Evolutionary conservation across 1,284 basidiomycete species (phyloP).

Genomic region (Vanrija sp.): DNA sequence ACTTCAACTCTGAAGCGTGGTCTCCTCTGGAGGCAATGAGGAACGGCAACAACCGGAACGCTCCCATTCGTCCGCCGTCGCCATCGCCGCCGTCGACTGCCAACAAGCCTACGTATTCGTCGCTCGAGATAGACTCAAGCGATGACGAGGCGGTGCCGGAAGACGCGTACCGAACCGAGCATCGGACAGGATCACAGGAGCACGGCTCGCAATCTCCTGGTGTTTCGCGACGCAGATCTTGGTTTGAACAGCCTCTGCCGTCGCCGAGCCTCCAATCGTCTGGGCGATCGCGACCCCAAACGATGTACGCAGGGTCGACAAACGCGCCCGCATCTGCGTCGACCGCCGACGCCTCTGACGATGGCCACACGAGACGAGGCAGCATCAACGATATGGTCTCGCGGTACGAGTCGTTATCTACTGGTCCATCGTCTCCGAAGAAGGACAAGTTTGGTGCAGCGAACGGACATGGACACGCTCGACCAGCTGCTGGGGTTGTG

Average conservation of each 20-base stretch:
- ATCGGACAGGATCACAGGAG: conserved; percentile 2
- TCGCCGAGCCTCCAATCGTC: too few relatives aligned
- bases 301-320: conserved; percentile 2
- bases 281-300: conserved; percentile 2
- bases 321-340: not conserved
- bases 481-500: too few relatives aligned
- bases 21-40: conserved; percentile 27
- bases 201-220: conserved; percentile 7
- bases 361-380: conserved; percentile 30
- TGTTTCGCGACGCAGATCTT: conserved; percentile 1
- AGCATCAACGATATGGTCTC: conserved; percentile 45
- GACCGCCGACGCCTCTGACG: not conserved
- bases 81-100: not conserved
- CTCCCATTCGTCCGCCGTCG: not conserved
- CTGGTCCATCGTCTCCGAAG: not conserved
- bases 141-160: conserved; percentile 40
- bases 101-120: not conserved
- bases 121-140: conserved; percentile 26
- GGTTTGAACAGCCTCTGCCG: conserved; percentile 3
- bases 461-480: too few relatives aligned
- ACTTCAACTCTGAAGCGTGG: conserved; percentile 36
- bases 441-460: too few relatives aligned
- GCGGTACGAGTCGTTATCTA: conserved; percentile 32
- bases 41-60: not conserved
- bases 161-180: conserved; percentile 7